Conservation (phyloP, 495 filamentous ascomycete genomes). For the Hypomontagnella monticulosa region DNA sequence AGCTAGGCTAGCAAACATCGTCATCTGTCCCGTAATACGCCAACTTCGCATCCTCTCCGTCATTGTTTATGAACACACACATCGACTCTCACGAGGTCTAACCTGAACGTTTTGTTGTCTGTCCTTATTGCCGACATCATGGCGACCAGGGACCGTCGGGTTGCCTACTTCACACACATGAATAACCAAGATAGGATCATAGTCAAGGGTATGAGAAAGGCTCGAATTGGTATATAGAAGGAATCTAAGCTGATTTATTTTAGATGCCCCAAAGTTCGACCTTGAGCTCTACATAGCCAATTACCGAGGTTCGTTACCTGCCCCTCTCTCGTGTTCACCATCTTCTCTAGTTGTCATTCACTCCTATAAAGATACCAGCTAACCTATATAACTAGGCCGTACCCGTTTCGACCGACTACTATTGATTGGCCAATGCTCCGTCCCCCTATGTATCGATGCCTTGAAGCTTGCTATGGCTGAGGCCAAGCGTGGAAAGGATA, state of each 20-base stretch:
- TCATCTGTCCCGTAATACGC: neutral
- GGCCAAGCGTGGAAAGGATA: constrained; percentile 80
- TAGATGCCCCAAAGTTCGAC: constrained; percentile 89
- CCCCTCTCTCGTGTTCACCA: neutral
- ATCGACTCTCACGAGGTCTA: neutral
- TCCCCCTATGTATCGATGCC: constrained; percentile 80
- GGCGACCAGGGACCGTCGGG: constrained; percentile 44
- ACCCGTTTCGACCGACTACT: constrained; percentile 82
- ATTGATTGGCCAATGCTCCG: constrained; percentile 80
- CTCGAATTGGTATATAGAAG: constrained; percentile 4
- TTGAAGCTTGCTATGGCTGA: constrained; percentile 79
- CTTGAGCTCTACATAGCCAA: constrained; percentile 92
- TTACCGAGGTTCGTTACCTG: constrained; percentile 73
- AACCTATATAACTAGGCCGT: constrained; percentile 60
- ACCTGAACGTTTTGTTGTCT: neutral
- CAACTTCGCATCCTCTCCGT: too few relatives aligned
- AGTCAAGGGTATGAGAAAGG: constrained; percentile 53
- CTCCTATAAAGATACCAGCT: constrained; percentile 27
- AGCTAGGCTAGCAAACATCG: neutral
- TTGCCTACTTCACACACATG: constrained; percentile 57
- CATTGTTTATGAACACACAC: neutral
- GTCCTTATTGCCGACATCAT: constrained; percentile 25
- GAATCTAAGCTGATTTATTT: constrained; percentile 6
- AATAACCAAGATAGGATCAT: constrained; percentile 55
- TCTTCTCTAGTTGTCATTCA: neutral